Percentiles rank a stretch among this genome's conserved stretches.
Evolutionary conservation across 1,284 basidiomycete species (phyloP).

Genomic region (Tetrapyrgos nigripes): DNA sequence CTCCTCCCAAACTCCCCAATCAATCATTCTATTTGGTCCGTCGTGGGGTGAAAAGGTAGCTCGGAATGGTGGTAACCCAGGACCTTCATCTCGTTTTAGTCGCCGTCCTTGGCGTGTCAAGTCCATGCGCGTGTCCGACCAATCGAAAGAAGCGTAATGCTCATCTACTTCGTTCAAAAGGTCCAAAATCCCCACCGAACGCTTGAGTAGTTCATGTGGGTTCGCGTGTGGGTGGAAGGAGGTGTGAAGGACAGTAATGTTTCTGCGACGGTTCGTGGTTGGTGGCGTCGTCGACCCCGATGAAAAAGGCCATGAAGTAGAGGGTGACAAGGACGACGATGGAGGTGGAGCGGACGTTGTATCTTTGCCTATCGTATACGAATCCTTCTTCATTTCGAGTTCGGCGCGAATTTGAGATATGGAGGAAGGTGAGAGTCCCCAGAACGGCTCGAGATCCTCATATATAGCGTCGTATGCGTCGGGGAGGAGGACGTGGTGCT

Average conservation of each 20-base stretch:
- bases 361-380: conserved; percentile 46
- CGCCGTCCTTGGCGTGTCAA: too few species aligned
- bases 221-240: conserved; percentile 36
- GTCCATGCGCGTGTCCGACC: too few species aligned
- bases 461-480: conserved; percentile 63
- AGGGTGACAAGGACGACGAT: too few species aligned
- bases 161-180: conserved; percentile 29
- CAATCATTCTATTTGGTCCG: conserved; percentile 49
- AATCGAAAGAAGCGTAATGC: too few species aligned
- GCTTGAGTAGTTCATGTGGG: conserved; percentile 30
- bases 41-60: conserved; percentile 48
- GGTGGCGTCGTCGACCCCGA: too few species aligned
- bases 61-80: conserved; percentile 43
- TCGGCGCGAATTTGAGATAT: conserved; percentile 41
- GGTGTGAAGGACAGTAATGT: conserved; percentile 36
- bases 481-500: conserved; percentile 58
- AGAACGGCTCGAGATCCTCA: conserved; percentile 56
- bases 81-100: conserved; percentile 40
- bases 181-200: conserved; percentile 34
- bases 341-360: too few species aligned
- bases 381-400: conserved; percentile 40
- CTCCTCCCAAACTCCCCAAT: conserved; percentile 51
- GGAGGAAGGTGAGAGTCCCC: conserved; percentile 52
- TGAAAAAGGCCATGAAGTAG: too few species aligned
- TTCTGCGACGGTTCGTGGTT: conserved; percentile 21